Evolutionary conservation across 495 filamentous ascomycete species (phyloP).

Genomic region (Rostrohypoxylon terebratum): DNA sequence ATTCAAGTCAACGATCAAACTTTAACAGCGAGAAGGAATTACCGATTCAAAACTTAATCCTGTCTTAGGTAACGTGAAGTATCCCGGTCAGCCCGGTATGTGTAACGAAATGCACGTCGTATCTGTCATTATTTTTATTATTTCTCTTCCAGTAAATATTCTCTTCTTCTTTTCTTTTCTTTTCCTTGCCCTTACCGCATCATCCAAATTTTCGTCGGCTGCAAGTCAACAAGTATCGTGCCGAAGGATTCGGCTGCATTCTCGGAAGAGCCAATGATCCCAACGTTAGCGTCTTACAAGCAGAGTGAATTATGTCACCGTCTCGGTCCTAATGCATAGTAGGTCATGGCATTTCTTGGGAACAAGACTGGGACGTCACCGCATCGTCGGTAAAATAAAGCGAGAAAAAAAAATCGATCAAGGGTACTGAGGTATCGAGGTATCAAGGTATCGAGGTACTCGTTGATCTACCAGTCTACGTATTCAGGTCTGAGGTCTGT

Average conservation of each 20-base stretch:
- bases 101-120: not conserved
- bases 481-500: too few relatives aligned
- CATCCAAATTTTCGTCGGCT: slow-evolving; percentile 32
- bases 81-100: too few relatives aligned
- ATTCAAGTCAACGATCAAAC: not conserved
- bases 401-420: slow-evolving; percentile 7
- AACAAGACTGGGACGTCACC: slow-evolving; percentile 31
- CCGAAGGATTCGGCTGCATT: slow-evolving; percentile 45
- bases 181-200: slow-evolving; percentile 14
- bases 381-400: slow-evolving; percentile 39
- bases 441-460: not conserved
- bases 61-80: not conserved
- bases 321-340: slow-evolving; percentile 39
- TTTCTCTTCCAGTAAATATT: too few relatives aligned
- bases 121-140: not conserved
- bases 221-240: slow-evolving; percentile 42
- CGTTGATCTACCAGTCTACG: not conserved
- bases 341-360: slow-evolving; percentile 36
- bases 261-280: slow-evolving; percentile 41
- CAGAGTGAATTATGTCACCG: slow-evolving; percentile 43
- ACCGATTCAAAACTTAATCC: not conserved
- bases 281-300: slow-evolving; percentile 36
- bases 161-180: slow-evolving; percentile 8
- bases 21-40: not conserved
- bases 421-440: not conserved